Base-by-base conservation (phyloP, 352 stramenopile species). In the Phytophthora europaea region DNA sequence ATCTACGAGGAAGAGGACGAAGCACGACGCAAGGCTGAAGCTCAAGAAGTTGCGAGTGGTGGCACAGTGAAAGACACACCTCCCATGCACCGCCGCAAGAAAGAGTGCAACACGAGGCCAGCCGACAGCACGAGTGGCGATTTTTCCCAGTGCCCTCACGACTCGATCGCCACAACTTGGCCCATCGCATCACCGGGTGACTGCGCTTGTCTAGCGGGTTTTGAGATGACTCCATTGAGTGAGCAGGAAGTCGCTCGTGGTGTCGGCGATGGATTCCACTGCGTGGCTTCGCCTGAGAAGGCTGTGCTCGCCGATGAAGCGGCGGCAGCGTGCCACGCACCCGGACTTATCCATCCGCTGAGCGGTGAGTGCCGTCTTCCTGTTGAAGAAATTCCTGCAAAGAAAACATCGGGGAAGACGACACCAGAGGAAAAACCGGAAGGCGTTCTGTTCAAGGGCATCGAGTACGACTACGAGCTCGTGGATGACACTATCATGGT, bases 401-500 rank as follows among this genome's bases (percentile, higher is more conserved):
- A 63, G 55, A 75, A 54, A 76, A 65, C 18, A 54, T 62, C 45
- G 40, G 58, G 51, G 48, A 73, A 61, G 40, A 65, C 73, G 33
- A 54, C 20, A 59, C 3, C 26, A 33, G 60, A 28, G 2, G 13
- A 20, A 1, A 62, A 61, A n/a, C 58, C 40, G 12, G 80, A 83
- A 62, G 57, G 71, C 2, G 83, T 94, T 23, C 45, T 92, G 45
- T 90, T 94, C 59, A 90, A 90, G 20, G 89, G 89, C 31, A 90
- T 94, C 51, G 89, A 96, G 76, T 93, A 94, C 65, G 84, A 92
- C 73, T 94, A 92, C 57, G 88, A 94, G 31, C 75, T 94, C 31
- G 79, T 84, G 0, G 87, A 96, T 52, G 81, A 90, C 63, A 80
- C 81, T 55, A 78, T 93, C 38, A 90, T 96, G 83, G 56, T 96